Conservation (phyloP, 495 filamentous ascomycete genomes). For the Rhypophila decipiens region DNA sequence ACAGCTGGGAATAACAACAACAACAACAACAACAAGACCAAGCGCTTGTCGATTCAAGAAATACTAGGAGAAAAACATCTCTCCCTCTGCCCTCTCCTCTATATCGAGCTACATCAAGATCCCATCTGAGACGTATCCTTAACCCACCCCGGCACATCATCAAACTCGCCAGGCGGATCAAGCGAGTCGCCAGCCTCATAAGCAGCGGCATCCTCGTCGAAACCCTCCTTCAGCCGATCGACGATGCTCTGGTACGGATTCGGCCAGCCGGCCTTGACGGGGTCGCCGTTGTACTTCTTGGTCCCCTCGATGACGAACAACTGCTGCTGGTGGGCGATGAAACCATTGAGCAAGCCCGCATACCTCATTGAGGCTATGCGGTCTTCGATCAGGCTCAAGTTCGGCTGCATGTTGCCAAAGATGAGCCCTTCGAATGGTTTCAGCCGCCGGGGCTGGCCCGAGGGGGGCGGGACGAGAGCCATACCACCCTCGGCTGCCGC, state of each 20-base stretch:
- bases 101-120: too few relatives aligned
- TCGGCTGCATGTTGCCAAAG: conserved; percentile 47
- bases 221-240: conserved; percentile 24
- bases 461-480: conserved; percentile 34
- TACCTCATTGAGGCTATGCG: conserved; percentile 70
- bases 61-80: too few relatives aligned
- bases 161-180: conserved; percentile 24
- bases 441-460: conserved; percentile 39
- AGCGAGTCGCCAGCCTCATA: conserved; percentile 12
- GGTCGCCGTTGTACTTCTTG: conserved; percentile 48
- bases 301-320: conserved; percentile 80
- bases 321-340: conserved; percentile 66
- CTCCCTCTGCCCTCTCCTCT: too few relatives aligned
- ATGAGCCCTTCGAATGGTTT: conserved; percentile 40
- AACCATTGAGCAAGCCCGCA: conserved; percentile 81
- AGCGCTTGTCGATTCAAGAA: background rate
- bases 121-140: conserved; percentile 2
- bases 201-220: conserved; percentile 20
- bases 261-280: conserved; percentile 42
- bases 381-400: conserved; percentile 66
- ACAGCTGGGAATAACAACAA: background rate
- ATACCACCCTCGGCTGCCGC: conserved; percentile 17
- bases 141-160: conserved; percentile 34
- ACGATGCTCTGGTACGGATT: conserved; percentile 20
- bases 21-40: background rate